Conservation (phyloP, 345 rosid genomes). For the Sonneratia alba region DNA sequence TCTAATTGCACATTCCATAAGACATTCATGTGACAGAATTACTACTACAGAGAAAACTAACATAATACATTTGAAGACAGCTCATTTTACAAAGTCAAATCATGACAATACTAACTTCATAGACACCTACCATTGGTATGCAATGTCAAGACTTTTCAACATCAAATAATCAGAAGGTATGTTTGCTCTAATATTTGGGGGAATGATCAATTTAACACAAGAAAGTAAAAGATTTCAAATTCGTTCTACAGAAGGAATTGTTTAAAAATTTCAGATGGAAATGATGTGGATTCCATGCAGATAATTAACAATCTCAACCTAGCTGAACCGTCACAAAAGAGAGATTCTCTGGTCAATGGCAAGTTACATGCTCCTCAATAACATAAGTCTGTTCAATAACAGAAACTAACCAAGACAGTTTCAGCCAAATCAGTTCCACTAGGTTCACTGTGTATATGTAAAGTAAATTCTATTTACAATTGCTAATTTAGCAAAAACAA, state of each 20-base stretch:
- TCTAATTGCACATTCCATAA: not conserved
- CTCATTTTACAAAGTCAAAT: not conserved
- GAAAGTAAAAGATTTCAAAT: not conserved
- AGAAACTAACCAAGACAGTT: not conserved
- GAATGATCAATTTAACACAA: not conserved
- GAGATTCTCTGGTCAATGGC: not conserved
- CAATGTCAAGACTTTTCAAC: not conserved
- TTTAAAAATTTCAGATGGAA: not conserved
- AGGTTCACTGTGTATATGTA: not conserved
- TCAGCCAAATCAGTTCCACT: not conserved
- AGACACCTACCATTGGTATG: not conserved
- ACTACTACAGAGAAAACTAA: not conserved
- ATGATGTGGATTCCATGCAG: not conserved
- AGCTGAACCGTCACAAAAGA: not conserved
- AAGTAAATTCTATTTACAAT: not conserved
- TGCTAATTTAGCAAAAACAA: not conserved
- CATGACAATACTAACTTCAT: not conserved
- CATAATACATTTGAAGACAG: not conserved
- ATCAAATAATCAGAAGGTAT: not conserved
- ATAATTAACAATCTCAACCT: not conserved
- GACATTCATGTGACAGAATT: not conserved
- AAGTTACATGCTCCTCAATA: not conserved
- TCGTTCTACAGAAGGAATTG: not conserved
- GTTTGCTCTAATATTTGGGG: not conserved
- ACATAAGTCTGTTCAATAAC: not conserved